Base-by-base conservation (phyloP, 2,329 filamentous ascomycete species). In the Aspergillus ustus region DNA sequence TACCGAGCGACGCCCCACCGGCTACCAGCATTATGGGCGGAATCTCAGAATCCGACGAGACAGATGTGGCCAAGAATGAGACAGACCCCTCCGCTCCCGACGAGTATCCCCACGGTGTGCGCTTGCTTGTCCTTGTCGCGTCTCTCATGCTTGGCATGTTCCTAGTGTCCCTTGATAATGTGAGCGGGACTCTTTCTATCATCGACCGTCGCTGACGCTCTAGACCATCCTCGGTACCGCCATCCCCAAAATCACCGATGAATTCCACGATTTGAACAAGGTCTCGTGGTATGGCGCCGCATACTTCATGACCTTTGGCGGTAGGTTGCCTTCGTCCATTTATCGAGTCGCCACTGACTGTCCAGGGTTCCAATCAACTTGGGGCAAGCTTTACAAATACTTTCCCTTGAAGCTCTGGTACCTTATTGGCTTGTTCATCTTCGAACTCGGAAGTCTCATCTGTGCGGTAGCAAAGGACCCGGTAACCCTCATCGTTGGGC, bases 291-390 rank as follows among this genome's bases (percentile, higher is more conserved):
- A 75, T 56, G 69, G 69, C n/a, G 63, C 69, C 3, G 70, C 78
- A 1, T 83, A 80, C 67, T 75, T 81, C 62, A 71, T 84, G 57
- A 81, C 79, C 1, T 64, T 75, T 20, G 75, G 75, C 7, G 71
- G 77, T 2, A 15, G 5, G 34, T 37, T 11, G 7, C 25, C 25
- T 37, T 11, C 3, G 3, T 37, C 9, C 6, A 11, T 37, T 8
- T 13, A 15, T 4, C 1, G 7, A 37, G 31, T 37, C 31, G 11
- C 7, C 31, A 2, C 31, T 37, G 13, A 37, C 31, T 15, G 3
- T 9, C 31, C 11, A 40, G 34, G 34, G 15, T 80, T 83, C 57
- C 80, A 84, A 57, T 75, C 80, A 2, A 71, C 75, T 0, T 78
- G 76, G 65, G 52, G 52, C 5, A 54, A 54, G 52, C 13, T 45